Percentiles rank a stretch among this genome's conserved stretches.
Conservation (phyloP, 2,329 filamentous ascomycete species). For the Stagonosporopsis cucurbitacearum region DNA sequence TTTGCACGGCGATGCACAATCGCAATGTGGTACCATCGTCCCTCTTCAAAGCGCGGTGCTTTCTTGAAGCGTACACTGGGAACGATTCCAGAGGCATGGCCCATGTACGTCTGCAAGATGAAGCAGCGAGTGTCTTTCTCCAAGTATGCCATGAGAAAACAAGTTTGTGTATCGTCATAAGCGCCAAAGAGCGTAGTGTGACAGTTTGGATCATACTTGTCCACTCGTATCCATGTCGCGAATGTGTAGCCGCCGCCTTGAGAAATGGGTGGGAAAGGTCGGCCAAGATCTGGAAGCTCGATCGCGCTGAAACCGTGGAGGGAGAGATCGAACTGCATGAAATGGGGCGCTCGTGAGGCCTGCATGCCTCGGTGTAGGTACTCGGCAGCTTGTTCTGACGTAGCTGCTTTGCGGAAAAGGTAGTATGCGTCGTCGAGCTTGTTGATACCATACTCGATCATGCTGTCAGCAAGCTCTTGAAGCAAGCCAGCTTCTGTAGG, state of each 20-base stretch:
- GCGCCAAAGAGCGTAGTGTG: slow-evolving; percentile 97
- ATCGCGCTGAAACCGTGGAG: slow-evolving; percentile 87
- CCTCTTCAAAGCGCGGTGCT: slow-evolving; percentile 74
- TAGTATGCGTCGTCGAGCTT: slow-evolving; percentile 82
- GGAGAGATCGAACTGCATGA: slow-evolving; percentile 93
- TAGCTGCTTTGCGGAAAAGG: slow-evolving; percentile 66
- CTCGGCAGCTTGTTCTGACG: slow-evolving; percentile 62
- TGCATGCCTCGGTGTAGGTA: slow-evolving; percentile 78
- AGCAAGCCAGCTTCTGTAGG: slow-evolving; percentile 54
- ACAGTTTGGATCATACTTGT: slow-evolving; percentile 80
- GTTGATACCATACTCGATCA: slow-evolving; percentile 79
- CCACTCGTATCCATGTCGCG: slow-evolving; percentile 85
- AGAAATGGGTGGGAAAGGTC: slow-evolving; percentile 80
- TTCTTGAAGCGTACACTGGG: slow-evolving; percentile 97
- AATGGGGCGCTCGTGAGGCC: slow-evolving; percentile 77
- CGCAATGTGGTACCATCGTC: slow-evolving; percentile 91
- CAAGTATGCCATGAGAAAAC: slow-evolving; percentile 91
- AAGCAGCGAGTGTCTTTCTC: slow-evolving; percentile 93
- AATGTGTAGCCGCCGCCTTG: slow-evolving; percentile 84
- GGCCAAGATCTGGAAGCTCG: slow-evolving; percentile 85
- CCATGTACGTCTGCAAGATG: slow-evolving; percentile 94
- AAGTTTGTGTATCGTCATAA: slow-evolving; percentile 89
- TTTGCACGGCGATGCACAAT: slow-evolving; percentile 83
- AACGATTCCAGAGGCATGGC: slow-evolving; percentile 66
- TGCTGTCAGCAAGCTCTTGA: slow-evolving; percentile 69